Evolutionary conservation across 2,329 filamentous ascomycete genomes (phyloP).

Genomic region (Pseudogymnoascus sp.): DNA sequence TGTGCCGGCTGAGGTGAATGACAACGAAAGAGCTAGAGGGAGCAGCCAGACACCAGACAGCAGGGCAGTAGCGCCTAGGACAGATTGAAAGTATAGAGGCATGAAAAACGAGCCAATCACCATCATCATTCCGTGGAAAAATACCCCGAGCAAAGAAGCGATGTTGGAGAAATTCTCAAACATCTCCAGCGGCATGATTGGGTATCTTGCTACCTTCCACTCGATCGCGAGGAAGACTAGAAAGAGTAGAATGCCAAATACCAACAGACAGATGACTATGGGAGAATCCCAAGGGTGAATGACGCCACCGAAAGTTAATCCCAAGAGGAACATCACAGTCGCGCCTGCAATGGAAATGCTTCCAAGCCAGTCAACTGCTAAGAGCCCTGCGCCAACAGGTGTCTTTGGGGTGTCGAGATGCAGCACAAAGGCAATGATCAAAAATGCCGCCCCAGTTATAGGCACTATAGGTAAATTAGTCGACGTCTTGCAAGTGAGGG

Average conservation of each 20-base stretch:
- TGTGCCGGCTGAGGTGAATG: constrained; percentile 49
- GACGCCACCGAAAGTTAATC: constrained; percentile 76
- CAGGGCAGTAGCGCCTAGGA: constrained; percentile 59
- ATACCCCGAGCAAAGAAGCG: constrained; percentile 56
- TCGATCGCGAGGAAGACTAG: constrained; percentile 60
- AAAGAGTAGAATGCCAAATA: constrained; percentile 52
- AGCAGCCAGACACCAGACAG: constrained; percentile 70
- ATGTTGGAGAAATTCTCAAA: constrained; percentile 61
- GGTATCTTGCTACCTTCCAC: constrained; percentile 63
- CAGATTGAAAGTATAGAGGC: constrained; percentile 70
- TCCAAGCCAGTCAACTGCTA: constrained; percentile 53
- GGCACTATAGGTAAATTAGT: constrained; percentile 46
- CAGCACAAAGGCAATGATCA: constrained; percentile 53
- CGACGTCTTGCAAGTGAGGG: constrained; percentile 25
- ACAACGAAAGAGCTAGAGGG: constrained; percentile 60
- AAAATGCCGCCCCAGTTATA: constrained; percentile 32
- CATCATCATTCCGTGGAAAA: constrained; percentile 56
- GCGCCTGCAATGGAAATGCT: constrained; percentile 56
- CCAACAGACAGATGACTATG: constrained; percentile 40
- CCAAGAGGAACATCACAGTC: constrained; percentile 78
- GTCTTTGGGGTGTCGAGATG: constrained; percentile 61
- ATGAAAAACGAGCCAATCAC: constrained; percentile 20
- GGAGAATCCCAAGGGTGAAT: constrained; percentile 47
- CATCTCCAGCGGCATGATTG: constrained; percentile 66
- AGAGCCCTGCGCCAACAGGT: constrained; percentile 51